Evolutionary conservation across 2,329 filamentous ascomycete genomes (phyloP), one percentile per base, ranked within the genome.

Genomic region (Arthrobotrys conoides): DNA sequence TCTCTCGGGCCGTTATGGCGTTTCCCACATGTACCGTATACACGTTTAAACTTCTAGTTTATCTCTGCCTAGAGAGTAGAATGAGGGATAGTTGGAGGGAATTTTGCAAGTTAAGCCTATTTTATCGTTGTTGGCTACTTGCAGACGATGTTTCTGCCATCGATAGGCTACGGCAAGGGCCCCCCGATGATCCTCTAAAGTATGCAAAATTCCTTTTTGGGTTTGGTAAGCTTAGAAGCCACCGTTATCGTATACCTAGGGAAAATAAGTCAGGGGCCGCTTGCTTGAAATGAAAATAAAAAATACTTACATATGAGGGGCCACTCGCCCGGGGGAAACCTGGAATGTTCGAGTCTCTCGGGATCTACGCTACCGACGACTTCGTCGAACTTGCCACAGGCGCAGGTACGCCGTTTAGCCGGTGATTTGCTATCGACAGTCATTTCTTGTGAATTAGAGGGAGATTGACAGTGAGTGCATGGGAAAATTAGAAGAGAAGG

Each of bases 111-210:
- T 76, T 64, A 70, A 70, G 59, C 63, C 71, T 68, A 69, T 69
- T 70, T 70, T 67, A 67, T 64, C 73, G 22, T 4, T 24, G 57
- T 44, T 61, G 36, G 57, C 36, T 27, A 30, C 33, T 24, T 77
- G 73, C 73, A 77, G 67, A 61, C 66, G 55, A 67, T 44, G 66
- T 77, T 77, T 77, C 66, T 65, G 12, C 67, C 57, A 77, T 71
- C 61, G 73, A 77, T 77, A 77, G 73, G 73, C 51, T 33, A 63
- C 16, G 66, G 30, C 73, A 77, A 71, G 72, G 66, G 65, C 59
- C 22, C 24, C n/a, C 73, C 49, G 53, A 57, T 68, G 71, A 76
- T 76, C 71, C 53, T n/a, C 59, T 30, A 49, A 33, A 71, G 57
- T 20, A 71, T 53, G 73, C 73, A 77, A 71, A 27, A 71, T 71